Evolutionary conservation across 2,329 filamentous ascomycete genomes (phyloP).

Genomic region (Verticillium isaacii): DNA sequence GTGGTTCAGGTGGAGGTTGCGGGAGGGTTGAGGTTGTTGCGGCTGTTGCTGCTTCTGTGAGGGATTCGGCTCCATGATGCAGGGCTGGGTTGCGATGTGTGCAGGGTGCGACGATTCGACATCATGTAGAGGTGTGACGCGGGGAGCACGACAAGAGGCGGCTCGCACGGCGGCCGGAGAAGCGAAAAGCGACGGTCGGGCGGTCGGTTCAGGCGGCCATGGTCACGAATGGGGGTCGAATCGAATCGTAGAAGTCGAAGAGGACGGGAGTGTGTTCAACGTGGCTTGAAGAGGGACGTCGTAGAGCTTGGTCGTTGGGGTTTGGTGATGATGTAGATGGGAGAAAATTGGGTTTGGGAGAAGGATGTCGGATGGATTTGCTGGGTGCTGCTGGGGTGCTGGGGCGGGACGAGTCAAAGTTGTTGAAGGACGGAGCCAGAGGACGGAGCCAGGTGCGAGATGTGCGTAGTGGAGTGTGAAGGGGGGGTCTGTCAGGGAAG

Average conservation of each 20-base stretch:
- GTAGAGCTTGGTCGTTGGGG: not conserved
- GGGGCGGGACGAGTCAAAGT: slow-evolving; percentile 1
- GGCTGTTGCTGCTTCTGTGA: not conserved
- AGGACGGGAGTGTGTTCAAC: not conserved
- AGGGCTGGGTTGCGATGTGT: slow-evolving; percentile 1
- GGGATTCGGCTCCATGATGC: slow-evolving; percentile 1
- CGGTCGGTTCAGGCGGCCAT: slow-evolving; percentile 7
- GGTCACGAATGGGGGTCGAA: not conserved
- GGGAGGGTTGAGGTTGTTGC: slow-evolving; percentile 4
- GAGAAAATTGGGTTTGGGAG: not conserved
- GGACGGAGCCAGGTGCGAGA: not conserved
- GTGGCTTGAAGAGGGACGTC: not conserved
- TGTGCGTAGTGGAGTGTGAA: not conserved
- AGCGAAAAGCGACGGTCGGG: not conserved
- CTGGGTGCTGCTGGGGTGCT: not conserved
- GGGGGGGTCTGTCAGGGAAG: not conserved
- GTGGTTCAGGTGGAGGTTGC: slow-evolving; percentile 7
- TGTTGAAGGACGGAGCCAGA: slow-evolving; percentile 1
- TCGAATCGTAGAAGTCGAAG: not conserved
- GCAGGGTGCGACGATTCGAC: slow-evolving; percentile 12
- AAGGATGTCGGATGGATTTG: not conserved
- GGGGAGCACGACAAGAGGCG: slow-evolving; percentile 6
- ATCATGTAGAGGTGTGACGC: slow-evolving; percentile 7
- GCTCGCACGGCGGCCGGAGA: slow-evolving; percentile 12
- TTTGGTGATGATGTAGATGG: not conserved